Conservation (phyloP, 2,329 filamentous ascomycete species). For the Proliferodiscus dingleyae region DNA sequence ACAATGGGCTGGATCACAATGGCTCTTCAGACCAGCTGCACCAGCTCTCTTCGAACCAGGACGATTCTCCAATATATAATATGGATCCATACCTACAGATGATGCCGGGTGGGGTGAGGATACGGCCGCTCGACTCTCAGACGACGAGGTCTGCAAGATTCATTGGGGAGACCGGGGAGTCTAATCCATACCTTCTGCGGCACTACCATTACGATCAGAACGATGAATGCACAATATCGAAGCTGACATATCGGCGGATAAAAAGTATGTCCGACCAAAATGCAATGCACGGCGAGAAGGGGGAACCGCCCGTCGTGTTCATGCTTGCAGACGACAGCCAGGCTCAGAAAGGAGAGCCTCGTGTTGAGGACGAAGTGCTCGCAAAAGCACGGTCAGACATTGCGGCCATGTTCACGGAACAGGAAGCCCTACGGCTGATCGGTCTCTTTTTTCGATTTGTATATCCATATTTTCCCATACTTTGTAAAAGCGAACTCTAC, state of each 20-base stretch:
- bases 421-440: conserved; percentile 35
- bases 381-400: conserved; percentile 25
- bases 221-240: conserved; percentile 31
- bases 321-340: conserved; percentile 30
- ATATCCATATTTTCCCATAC: conserved; percentile 40
- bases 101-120: conserved; percentile 19
- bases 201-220: conserved; percentile 29
- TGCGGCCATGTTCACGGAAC: conserved; percentile 26
- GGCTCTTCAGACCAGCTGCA: conserved; percentile 23
- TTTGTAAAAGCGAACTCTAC: conserved; percentile 34
- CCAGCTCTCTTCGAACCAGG: conserved; percentile 19
- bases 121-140: conserved; percentile 27
- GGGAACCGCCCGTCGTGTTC: conserved; percentile 29
- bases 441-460: conserved; percentile 39
- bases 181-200: conserved; percentile 29
- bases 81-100: conserved; percentile 27
- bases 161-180: conserved; percentile 32
- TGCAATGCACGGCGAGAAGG: conserved; percentile 20
- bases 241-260: conserved; percentile 29
- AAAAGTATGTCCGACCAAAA: conserved; percentile 19
- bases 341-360: conserved; percentile 29
- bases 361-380: conserved; percentile 27
- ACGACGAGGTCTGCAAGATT: conserved; percentile 25
- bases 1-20: conserved; percentile 17
- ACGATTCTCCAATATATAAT: conserved; percentile 24